Base-by-base conservation (phyloP, 345 rosid species). In the Populus davidiana region DNA sequence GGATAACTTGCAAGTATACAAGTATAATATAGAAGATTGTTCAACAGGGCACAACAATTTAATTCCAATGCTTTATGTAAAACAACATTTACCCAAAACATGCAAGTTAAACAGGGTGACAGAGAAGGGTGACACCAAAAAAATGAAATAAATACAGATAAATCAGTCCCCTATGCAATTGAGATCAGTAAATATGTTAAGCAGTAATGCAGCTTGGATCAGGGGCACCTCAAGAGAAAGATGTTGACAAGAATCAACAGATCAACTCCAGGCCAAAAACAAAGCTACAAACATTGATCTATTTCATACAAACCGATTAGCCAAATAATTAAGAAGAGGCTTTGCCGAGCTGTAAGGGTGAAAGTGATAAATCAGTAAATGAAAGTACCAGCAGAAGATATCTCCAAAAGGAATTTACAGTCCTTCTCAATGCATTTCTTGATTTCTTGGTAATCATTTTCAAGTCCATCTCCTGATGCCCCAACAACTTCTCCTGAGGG, bases 361-460 rank as follows among this genome's bases (percentile, higher is more conserved):
- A 27, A 44, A 27, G 67, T 12, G 56, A 47, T 31, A 67, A 41
- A 44, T 10, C 13, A 39, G 20, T 5, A 31, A 5, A 7, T 9
- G 23, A 29, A 18, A 20, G 76, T 89, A 96, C 99, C 99, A 43
- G 90, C 83, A 59, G 97, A 92, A 81, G 97, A 81, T 81, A 96
- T 89, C 73, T 94, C 95, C 81, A 94, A 81, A 78, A 96, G 88
- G 82, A 94, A 90, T 87, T 90, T 91, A 83, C 92, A 96, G 83
- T 94, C 90, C 81, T 86, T 85, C 75, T 83, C 88, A 18, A 94
- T 75, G 79, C 85, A 85, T 66, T 85, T 87, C 81, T 92, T 92
- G 81, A 91, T 90, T 86, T 85, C 90, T 67, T 81, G 72, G 82
- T 96, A 96, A 85, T 96, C 93, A 79, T 84, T 88, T 82, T 87